Evolutionary conservation across 192 early-diverging fungal species (phyloP).

Genomic region (Pecoramyces ruminantium): DNA sequence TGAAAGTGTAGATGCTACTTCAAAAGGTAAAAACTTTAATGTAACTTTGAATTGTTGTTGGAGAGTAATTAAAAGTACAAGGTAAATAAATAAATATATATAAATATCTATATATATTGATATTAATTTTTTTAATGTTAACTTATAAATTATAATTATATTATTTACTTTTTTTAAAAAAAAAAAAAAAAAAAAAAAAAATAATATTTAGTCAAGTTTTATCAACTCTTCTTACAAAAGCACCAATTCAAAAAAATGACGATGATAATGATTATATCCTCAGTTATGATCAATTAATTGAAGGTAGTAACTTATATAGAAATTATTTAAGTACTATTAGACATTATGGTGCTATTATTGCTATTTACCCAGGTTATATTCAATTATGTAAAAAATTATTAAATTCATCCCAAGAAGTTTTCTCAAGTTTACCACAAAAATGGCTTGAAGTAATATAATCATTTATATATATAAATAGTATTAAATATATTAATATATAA

Average conservation of each 20-base stretch:
- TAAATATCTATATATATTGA: too few species aligned
- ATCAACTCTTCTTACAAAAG: background rate
- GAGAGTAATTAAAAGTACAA: constrained; percentile 82
- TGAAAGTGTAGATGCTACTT: constrained; percentile 13
- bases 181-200: background rate
- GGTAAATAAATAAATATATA: constrained; percentile 4
- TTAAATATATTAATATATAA: background rate
- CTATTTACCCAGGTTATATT: constrained; percentile 67
- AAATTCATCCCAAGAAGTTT: constrained; percentile 22
- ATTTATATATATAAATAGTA: too few species aligned
- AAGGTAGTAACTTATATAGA: background rate
- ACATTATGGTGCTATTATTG: constrained; percentile 80
- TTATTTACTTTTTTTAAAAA: background rate
- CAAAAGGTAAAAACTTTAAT: constrained; percentile 6
- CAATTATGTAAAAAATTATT: constrained; percentile 50
- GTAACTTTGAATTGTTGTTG: constrained; percentile 80
- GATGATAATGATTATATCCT: background rate
- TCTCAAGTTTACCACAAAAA: constrained; percentile 32
- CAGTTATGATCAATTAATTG: background rate
- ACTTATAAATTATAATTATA: background rate
- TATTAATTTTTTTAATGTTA: too few species aligned
- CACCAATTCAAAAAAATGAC: background rate
- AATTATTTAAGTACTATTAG: constrained; percentile 27
- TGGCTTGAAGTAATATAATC: constrained; percentile 51
- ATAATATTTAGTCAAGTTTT: background rate